Percentiles rank a stretch among this genome's conserved stretches.
Evolutionary conservation across 1,284 basidiomycete species (phyloP).

Genomic region (Tetrapyrgos nigripes): DNA sequence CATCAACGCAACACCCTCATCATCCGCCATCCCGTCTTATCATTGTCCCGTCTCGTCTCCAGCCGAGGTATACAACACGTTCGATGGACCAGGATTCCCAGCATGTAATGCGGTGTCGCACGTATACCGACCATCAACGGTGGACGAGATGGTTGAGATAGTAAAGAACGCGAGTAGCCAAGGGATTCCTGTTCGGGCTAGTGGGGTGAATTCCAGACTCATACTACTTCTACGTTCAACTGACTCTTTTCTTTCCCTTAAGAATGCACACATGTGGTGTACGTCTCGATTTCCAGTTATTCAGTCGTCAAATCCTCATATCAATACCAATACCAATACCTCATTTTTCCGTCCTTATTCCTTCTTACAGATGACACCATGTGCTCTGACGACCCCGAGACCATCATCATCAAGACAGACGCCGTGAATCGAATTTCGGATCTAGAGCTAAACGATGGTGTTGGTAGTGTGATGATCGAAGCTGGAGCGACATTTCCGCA

Average conservation of each 20-base stretch:
- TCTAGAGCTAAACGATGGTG: conserved; percentile 29
- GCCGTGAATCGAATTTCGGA: conserved; percentile 39
- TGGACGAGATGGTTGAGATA: conserved; percentile 36
- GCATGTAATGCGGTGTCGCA: conserved; percentile 37
- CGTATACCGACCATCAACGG: conserved; percentile 37
- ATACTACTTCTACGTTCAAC: not conserved
- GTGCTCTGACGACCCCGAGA: conserved; percentile 41
- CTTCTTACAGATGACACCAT: conserved; percentile 38
- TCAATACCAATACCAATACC: not conserved
- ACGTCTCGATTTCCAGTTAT: conserved; percentile 7
- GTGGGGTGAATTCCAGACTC: conserved; percentile 28
- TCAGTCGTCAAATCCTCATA: no score
- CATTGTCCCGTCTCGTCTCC: not conserved
- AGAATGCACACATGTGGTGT: conserved; percentile 48
- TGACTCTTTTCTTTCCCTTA: not conserved
- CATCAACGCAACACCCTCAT: not conserved
- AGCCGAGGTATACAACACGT: conserved; percentile 35
- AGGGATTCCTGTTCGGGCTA: conserved; percentile 37
- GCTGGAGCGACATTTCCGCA: conserved; percentile 42
- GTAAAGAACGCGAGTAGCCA: conserved; percentile 37
- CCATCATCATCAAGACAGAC: conserved; percentile 41
- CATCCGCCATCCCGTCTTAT: not conserved
- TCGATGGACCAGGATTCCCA: conserved; percentile 39
- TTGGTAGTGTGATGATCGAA: conserved; percentile 39
- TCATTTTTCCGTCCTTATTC: not conserved